Percentiles rank a stretch among this genome's conserved stretches.
Evolutionary conservation across 352 stramenopile species (phyloP).

Genomic region (Globisporangium paroecandrum): DNA sequence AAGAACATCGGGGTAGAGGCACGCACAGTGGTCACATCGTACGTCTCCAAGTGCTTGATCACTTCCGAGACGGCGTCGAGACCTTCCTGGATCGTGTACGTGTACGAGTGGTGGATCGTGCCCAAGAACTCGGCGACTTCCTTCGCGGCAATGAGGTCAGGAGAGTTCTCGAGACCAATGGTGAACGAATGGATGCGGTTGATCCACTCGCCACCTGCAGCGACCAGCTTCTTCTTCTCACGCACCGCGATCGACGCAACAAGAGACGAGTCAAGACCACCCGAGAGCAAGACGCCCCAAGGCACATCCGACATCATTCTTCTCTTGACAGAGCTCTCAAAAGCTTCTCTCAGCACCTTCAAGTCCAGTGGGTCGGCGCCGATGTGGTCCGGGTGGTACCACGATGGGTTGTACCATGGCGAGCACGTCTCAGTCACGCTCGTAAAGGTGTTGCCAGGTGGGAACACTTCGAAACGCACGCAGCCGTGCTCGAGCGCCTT

Average conservation of each 20-base stretch:
- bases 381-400: conserved; percentile 80
- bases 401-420: conserved; percentile 95
- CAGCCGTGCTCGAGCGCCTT: conserved; percentile 92
- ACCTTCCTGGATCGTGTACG: conserved; percentile 98
- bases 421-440: conserved; percentile 88
- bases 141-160: conserved; percentile 95
- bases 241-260: conserved; percentile 95
- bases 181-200: conserved; percentile 98
- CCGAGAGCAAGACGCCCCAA: conserved; percentile 97
- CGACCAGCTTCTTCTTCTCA: conserved; percentile 87
- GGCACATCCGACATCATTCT: conserved; percentile 99
- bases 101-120: conserved; percentile 98
- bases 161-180: conserved; percentile 95
- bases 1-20: conserved; percentile 99
- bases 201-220: conserved; percentile 77
- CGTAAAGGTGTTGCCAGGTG: conserved; percentile 88
- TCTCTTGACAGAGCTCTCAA: conserved; percentile 93
- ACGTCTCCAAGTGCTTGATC: conserved; percentile 97
- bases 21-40: conserved; percentile 98
- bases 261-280: conserved; percentile 97
- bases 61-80: conserved; percentile 97
- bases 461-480: conserved; percentile 86
- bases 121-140: conserved; percentile 96
- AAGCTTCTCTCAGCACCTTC: conserved; percentile 80
- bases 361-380: conserved; percentile 66